These are phyloP conservation scores for Sugiyamaella chiloensis DNA, from an alignment of 805 yeast genomes.

Conservation along the genomic window DNA sequence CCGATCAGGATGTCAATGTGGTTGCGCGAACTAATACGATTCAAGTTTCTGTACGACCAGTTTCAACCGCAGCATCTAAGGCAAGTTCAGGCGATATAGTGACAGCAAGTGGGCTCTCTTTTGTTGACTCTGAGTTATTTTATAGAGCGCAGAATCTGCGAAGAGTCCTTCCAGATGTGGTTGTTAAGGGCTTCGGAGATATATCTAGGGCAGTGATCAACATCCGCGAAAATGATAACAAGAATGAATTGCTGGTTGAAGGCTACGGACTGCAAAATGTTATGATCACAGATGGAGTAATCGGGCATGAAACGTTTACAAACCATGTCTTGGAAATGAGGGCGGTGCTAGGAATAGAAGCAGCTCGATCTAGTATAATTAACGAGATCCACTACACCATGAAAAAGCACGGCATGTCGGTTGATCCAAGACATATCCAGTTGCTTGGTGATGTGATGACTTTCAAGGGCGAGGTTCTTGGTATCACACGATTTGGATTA, in stretches of 20 bases:
- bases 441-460: slow-evolving; percentile 98
- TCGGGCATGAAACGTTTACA: slow-evolving; percentile 81
- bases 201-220: slow-evolving; percentile 96
- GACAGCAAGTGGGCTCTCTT: slow-evolving; percentile 32
- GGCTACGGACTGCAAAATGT: slow-evolving; percentile 96
- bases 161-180: slow-evolving; percentile 79
- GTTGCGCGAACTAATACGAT: slow-evolving; percentile 58
- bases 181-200: slow-evolving; percentile 88
- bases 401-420: slow-evolving; percentile 99
- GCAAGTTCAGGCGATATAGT: slow-evolving; percentile 39
- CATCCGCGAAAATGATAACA: slow-evolving; percentile 78
- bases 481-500: slow-evolving; percentile 96
- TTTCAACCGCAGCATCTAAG: slow-evolving; percentile 51
- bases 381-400: slow-evolving; percentile 94
- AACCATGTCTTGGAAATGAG: slow-evolving; percentile 90
- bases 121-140: slow-evolving; percentile 54
- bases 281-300: slow-evolving; percentile 95
- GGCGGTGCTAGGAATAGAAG: slow-evolving; percentile 93
- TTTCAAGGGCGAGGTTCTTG: slow-evolving; percentile 95
- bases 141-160: slow-evolving; percentile 87
- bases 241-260: slow-evolving; percentile 86
- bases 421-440: slow-evolving; percentile 99
- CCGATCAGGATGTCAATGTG: slow-evolving; percentile 65
- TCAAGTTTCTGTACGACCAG: slow-evolving; percentile 31
- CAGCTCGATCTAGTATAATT: slow-evolving; percentile 90